These are phyloP conservation scores for Russula virescens DNA, from an alignment of 768 basidiomycete genomes.

Conservation along the genomic window DNA sequence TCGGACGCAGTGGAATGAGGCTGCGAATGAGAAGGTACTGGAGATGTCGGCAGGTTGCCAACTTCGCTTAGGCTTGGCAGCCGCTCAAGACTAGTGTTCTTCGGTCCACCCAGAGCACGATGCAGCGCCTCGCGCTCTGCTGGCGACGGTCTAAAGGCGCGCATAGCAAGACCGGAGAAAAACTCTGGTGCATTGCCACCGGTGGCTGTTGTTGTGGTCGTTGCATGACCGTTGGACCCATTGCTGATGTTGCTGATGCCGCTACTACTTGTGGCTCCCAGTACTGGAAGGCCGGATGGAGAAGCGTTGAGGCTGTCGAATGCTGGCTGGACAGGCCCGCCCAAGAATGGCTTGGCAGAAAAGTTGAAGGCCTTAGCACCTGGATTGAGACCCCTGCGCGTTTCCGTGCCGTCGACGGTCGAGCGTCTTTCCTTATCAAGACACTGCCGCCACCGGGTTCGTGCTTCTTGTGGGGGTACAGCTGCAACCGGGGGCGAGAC, in stretches of 20 bases:
- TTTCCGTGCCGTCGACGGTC: slow-evolving; percentile 37
- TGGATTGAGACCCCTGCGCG: slow-evolving; percentile 66
- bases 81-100: slow-evolving; percentile 70
- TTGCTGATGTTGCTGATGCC: neutral
- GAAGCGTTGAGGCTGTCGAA: slow-evolving; percentile 25
- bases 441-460: slow-evolving; percentile 11
- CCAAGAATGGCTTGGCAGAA: slow-evolving; percentile 28
- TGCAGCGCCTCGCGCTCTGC: slow-evolving; percentile 82
- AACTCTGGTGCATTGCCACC: slow-evolving; percentile 19
- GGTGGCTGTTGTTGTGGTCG: neutral
- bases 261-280: neutral
- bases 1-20: neutral
- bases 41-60: slow-evolving; percentile 65
- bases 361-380: slow-evolving; percentile 81
- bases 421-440: slow-evolving; percentile 17
- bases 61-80: slow-evolving; percentile 76
- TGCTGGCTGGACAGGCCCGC: slow-evolving; percentile 18
- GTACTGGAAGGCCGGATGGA: slow-evolving; percentile 1
- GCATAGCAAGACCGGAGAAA: slow-evolving; percentile 42
- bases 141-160: slow-evolving; percentile 84
- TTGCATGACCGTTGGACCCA: neutral
- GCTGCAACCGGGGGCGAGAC: slow-evolving; percentile 23
- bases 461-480: slow-evolving; percentile 18
- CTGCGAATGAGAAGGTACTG: slow-evolving; percentile 45
- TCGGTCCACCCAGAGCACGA: slow-evolving; percentile 67